phyloP scores from a whole-genome alignment of 164 flowering plant species.

The Tinospora cordifolia region DNA sequence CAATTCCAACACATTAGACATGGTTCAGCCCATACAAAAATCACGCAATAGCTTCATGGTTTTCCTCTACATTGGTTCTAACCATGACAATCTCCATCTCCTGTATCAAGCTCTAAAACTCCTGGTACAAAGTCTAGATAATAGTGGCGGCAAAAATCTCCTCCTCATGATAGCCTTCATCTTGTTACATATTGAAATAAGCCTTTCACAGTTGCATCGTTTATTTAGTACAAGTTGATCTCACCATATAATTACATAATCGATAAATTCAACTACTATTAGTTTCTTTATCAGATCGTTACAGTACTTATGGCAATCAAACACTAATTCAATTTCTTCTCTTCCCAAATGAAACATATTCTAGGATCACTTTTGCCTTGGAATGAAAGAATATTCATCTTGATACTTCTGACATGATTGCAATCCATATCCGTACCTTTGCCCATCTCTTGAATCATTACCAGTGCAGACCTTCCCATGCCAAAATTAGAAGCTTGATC shows the following conservation, averaged over 20 bases:
- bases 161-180: conserved; percentile 6
- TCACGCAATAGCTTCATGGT: conserved; percentile 13
- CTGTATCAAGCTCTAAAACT: too few relatives aligned
- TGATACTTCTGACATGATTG: not conserved
- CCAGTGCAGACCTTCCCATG: not conserved
- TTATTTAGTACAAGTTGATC: conserved; percentile 5
- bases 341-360: not conserved
- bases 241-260: too few relatives aligned
- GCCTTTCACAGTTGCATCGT: conserved; percentile 1
- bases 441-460: not conserved
- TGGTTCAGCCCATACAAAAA: conserved; percentile 11
- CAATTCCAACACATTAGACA: conserved; percentile 7
- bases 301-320: not conserved
- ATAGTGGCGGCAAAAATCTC: not conserved
- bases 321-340: not conserved
- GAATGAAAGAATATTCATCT: not conserved
- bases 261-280: not conserved
- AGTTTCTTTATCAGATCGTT: not conserved
- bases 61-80: conserved; percentile 13
- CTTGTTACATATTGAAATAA: not conserved
- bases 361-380: not conserved
- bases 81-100: conserved; percentile 18
- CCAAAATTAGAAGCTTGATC: too few relatives aligned
- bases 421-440: not conserved
- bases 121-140: conserved; percentile 2